Conservation (phyloP, 805 yeast species). For the Pichia deserticola region DNA sequence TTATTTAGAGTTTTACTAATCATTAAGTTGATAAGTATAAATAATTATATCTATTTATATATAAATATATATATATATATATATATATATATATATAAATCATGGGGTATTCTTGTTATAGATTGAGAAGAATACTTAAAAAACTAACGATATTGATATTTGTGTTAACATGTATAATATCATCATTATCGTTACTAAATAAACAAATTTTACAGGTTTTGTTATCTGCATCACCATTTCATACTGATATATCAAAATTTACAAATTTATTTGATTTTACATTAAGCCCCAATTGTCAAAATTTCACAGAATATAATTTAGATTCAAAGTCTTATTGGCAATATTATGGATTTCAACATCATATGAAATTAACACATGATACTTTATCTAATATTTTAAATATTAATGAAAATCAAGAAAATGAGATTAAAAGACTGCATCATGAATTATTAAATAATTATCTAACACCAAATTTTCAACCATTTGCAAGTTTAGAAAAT, state of each 20-base stretch:
- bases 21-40: too few species aligned
- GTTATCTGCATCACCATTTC: not conserved
- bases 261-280: not conserved
- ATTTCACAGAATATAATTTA: constrained; percentile 19
- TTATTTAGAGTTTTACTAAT: too few species aligned
- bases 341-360: constrained; percentile 25
- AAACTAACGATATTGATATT: not conserved
- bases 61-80: too few species aligned
- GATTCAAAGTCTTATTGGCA: constrained; percentile 23
- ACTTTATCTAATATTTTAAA: constrained; percentile 17
- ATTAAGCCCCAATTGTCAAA: constrained; percentile 20
- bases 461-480: constrained; percentile 10
- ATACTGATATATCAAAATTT: constrained; percentile 2
- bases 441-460: constrained; percentile 12
- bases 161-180: not conserved
- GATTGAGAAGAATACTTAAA: not conserved
- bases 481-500: constrained; percentile 12
- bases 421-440: constrained; percentile 20
- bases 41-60: too few species aligned
- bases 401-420: constrained; percentile 18
- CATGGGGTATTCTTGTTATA: not conserved
- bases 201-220: not conserved
- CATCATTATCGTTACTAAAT: constrained; percentile 1
- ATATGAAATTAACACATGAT: constrained; percentile 14
- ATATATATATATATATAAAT: not conserved